phyloP scores from a whole-genome alignment of 352 stramenopile genomes.

The Albugo laibachii region DNA sequence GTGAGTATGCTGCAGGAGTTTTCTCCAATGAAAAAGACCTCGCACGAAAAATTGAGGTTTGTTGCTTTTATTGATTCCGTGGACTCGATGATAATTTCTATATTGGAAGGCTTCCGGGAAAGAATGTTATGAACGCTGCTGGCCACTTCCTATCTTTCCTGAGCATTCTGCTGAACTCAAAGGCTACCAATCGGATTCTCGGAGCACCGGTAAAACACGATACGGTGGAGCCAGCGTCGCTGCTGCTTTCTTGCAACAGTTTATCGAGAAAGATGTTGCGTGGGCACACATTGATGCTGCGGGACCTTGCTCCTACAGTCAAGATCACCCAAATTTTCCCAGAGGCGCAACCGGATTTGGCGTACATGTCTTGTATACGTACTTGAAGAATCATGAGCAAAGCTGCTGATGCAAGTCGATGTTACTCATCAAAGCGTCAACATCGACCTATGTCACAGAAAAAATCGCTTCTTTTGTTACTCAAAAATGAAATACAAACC shows the following conservation, averaged over 20 bases:
- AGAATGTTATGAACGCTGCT: conserved; percentile 67
- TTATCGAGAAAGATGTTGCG: conserved; percentile 64
- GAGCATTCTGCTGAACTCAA: conserved; percentile 73
- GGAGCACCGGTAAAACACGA: conserved; percentile 52
- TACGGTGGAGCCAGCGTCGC: conserved; percentile 70
- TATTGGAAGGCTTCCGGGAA: conserved; percentile 20
- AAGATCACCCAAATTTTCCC: conserved; percentile 67
- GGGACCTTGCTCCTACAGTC: conserved; percentile 60
- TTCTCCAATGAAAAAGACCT: conserved; percentile 86
- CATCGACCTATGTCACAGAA: background rate
- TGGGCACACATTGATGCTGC: conserved; percentile 85
- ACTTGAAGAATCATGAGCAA: conserved; percentile 57
- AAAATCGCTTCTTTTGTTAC: conserved; percentile 2
- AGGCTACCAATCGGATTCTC: conserved; percentile 54
- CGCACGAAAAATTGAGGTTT: conserved; percentile 32
- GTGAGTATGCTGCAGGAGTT: conserved; percentile 74
- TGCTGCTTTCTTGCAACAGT: conserved; percentile 78
- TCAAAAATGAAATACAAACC: background rate
- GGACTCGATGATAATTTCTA: background rate
- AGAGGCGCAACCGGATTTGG: conserved; percentile 73
- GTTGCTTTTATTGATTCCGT: background rate
- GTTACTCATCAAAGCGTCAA: no score
- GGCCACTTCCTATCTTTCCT: conserved; percentile 73
- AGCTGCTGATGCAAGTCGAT: background rate
- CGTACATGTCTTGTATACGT: conserved; percentile 73